Conservation (phyloP, 2,329 filamentous ascomycete species). For the Clonostachys rosea region DNA sequence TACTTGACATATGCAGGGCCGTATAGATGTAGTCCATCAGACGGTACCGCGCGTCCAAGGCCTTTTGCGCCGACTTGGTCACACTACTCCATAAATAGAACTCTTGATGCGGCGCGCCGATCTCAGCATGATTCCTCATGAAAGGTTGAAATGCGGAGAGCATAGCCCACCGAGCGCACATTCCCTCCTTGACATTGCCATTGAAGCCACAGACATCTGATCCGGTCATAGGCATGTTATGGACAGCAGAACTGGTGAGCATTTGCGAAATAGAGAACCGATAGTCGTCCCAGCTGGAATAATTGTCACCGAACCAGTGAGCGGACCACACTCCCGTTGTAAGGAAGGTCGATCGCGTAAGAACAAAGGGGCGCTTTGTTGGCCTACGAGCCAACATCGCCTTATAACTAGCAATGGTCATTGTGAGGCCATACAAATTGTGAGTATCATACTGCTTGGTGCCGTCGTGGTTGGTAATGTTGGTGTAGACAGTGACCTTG, state of each 20-base stretch:
- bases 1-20: conserved; percentile 52
- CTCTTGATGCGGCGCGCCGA: conserved; percentile 42
- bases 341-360: conserved; percentile 61
- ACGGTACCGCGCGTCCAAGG: conserved; percentile 65
- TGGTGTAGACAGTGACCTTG: conserved; percentile 60
- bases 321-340: conserved; percentile 52
- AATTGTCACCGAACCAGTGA: conserved; percentile 54
- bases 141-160: conserved; percentile 63
- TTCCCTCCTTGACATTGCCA: conserved; percentile 50
- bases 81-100: conserved; percentile 63
- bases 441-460: conserved; percentile 68
- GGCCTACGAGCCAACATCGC: conserved; percentile 59
- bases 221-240: conserved; percentile 62
- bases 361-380: conserved; percentile 57
- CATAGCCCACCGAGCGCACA: conserved; percentile 62
- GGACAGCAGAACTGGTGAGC: conserved; percentile 39
- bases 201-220: conserved; percentile 73
- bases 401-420: conserved; percentile 49
- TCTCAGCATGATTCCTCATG: conserved; percentile 60
- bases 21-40: conserved; percentile 74
- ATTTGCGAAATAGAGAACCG: conserved; percentile 17
- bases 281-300: conserved; percentile 51
- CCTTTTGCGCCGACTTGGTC: conserved; percentile 55
- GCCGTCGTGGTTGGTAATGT: conserved; percentile 64
- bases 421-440: conserved; percentile 68